These are phyloP conservation scores for Magnusiomyces ingens DNA, from an alignment of 1,139 yeast species.

Conservation along the genomic window DNA sequence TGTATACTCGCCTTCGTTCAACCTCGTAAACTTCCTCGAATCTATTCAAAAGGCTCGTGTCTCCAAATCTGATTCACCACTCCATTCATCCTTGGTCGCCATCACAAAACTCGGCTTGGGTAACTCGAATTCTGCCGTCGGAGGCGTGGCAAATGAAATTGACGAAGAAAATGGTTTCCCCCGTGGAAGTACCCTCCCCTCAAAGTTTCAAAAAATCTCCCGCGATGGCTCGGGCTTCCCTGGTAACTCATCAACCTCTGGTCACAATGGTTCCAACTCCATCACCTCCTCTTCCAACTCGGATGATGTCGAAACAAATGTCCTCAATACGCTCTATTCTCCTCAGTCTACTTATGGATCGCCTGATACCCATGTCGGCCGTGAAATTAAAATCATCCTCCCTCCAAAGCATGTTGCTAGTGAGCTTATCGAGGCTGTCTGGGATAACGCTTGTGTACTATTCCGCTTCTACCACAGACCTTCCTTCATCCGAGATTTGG, in stretches of 20 bases:
- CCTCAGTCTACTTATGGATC: slow-evolving; percentile 12
- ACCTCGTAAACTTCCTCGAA: slow-evolving; percentile 40
- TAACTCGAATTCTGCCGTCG: background rate
- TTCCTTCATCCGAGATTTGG: slow-evolving; percentile 53
- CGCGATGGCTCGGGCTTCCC: no score
- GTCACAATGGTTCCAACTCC: background rate
- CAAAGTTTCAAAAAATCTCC: background rate
- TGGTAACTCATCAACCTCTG: background rate
- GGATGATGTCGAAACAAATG: slow-evolving; percentile 4
- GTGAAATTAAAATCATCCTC: slow-evolving; percentile 50
- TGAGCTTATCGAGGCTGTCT: slow-evolving; percentile 64
- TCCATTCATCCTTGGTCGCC: slow-evolving; percentile 3
- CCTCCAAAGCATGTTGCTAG: slow-evolving; percentile 73
- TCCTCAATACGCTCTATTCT: slow-evolving; percentile 6
- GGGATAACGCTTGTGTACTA: slow-evolving; percentile 81
- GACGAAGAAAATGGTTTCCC: slow-evolving; percentile 16
- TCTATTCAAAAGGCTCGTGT: slow-evolving; percentile 9
- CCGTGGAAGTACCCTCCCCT: slow-evolving; percentile 7
- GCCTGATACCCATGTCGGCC: slow-evolving; percentile 9
- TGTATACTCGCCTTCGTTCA: slow-evolving; percentile 45
- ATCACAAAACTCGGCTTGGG: slow-evolving; percentile 1
- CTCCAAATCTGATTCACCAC: slow-evolving; percentile 6
- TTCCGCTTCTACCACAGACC: slow-evolving; percentile 85
- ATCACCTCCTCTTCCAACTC: background rate
- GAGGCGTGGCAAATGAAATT: slow-evolving; percentile 10